Evolutionary conservation across 108 stramenopile genomes (phyloP), one percentile per base, ranked within the genome.

Genomic region (Nitzschia sp.): DNA sequence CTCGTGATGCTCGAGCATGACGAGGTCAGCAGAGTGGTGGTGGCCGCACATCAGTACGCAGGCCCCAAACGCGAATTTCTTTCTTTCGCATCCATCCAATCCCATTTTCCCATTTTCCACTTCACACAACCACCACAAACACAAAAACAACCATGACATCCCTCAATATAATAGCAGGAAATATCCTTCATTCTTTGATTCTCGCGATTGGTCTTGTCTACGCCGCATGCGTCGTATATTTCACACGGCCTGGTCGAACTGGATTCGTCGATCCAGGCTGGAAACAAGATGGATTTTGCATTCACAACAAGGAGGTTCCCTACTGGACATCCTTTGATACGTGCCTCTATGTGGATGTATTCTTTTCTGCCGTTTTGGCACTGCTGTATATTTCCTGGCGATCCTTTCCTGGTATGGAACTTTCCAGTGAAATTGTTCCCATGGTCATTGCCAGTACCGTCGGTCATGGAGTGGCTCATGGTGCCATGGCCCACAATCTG

Each of bases 381-480:
- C 23, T 55, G 3, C 8, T 71, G 70, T 71, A 64, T 30, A 21
- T 33, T 17, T 1, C 19, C 3, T 64, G 61, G 64, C 60, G 31
- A 29, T 9, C 6, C 9, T 9, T 9, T 13, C 6, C 13, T 42
- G 35, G 48, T 1, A 3, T 46, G 30, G 47, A 71, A 49, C 26
- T 24, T 3, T 6, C n/a, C 17, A 71, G 64, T 26, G 31, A 13
- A 25, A 24, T 64, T 0, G 46, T 48, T 6, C 54, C 54, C 25
- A 26, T 26, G 6, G 0, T 63, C 17, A 54, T 71, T 24, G 33
- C 46, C 25, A 28, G 45, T 28, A 63, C 61, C 0, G 2, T 71
- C 19, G 70, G 60, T 35, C 70, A 71, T 47, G 70, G 70, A n/a
- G 2, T 71, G 9, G 70, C 70, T 2, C 70, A 71, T 35, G 70